Evolutionary conservation across 1,284 basidiomycete genomes (phyloP).

Genomic region (Cerioporus squamosus): DNA sequence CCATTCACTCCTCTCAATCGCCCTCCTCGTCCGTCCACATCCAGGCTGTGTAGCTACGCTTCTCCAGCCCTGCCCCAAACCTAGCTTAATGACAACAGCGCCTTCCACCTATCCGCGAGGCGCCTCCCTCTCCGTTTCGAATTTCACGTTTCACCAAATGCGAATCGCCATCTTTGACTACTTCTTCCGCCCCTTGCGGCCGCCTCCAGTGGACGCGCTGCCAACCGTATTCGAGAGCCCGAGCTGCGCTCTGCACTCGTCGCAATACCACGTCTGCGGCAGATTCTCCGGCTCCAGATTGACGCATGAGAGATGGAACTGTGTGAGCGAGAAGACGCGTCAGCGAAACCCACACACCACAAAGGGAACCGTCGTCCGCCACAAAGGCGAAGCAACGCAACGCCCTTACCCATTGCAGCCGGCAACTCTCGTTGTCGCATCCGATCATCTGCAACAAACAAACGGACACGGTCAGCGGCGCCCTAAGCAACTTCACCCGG

Average conservation of each 20-base stretch:
- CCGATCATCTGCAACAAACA: slow-evolving; percentile 63
- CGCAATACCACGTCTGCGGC: slow-evolving; percentile 65
- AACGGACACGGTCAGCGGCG: slow-evolving; percentile 10
- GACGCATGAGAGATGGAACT: slow-evolving; percentile 70
- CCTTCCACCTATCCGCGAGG: slow-evolving; percentile 1
- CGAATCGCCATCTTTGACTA: slow-evolving; percentile 7
- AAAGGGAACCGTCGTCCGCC: background rate
- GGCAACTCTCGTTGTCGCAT: slow-evolving; percentile 69
- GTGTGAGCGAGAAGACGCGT: background rate
- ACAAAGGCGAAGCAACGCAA: background rate
- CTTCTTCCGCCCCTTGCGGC: slow-evolving; percentile 39
- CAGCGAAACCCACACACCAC: background rate
- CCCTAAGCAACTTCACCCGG: slow-evolving; percentile 4
- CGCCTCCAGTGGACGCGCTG: slow-evolving; percentile 16
- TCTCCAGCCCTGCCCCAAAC: slow-evolving; percentile 11
- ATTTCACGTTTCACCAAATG: slow-evolving; percentile 7
- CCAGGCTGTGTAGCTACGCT: slow-evolving; percentile 4
- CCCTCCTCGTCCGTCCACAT: background rate
- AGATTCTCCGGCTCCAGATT: slow-evolving; percentile 51
- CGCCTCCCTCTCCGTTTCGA: slow-evolving; percentile 12
- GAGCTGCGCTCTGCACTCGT: slow-evolving; percentile 46
- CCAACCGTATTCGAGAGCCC: slow-evolving; percentile 17
- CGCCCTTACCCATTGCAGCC: slow-evolving; percentile 70
- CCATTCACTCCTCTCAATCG: slow-evolving; percentile 2
- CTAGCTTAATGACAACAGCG: slow-evolving; percentile 15